Percentiles rank a stretch among this genome's conserved stretches.
Conservation (phyloP, 192 early-diverging fungal genomes). For the Podila minutissima region DNA sequence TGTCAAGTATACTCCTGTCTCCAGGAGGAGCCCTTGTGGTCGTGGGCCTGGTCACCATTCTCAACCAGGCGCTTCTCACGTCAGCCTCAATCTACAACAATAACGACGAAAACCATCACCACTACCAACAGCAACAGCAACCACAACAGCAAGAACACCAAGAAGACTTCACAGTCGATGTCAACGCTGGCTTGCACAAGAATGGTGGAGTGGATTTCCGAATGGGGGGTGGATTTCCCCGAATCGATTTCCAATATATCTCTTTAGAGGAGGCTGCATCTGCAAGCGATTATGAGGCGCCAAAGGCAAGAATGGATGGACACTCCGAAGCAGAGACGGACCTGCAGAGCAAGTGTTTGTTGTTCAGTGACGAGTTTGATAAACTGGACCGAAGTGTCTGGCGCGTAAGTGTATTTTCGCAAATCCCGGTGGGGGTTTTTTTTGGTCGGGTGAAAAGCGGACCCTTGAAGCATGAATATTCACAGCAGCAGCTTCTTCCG, state of each 20-base stretch:
- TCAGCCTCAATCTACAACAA: neutral
- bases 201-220: neutral
- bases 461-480: neutral
- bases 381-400: constrained; percentile 31
- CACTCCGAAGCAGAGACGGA: neutral
- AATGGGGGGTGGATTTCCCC: neutral
- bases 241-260: neutral
- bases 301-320: neutral
- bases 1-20: neutral
- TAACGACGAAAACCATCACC: neutral
- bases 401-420: constrained; percentile 14
- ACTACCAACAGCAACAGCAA: neutral
- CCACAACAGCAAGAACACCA: neutral
- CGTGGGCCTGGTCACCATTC: neutral
- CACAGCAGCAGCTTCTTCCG: neutral
- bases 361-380: constrained; percentile 47
- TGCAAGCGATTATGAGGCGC: neutral
- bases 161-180: neutral
- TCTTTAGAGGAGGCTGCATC: neutral
- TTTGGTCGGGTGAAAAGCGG: neutral
- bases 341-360: neutral
- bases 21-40: neutral
- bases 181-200: neutral
- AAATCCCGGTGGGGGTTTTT: neutral
- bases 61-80: neutral